phyloP scores from a whole-genome alignment of 257 asterid species.

The Mentha longifolia region DNA sequence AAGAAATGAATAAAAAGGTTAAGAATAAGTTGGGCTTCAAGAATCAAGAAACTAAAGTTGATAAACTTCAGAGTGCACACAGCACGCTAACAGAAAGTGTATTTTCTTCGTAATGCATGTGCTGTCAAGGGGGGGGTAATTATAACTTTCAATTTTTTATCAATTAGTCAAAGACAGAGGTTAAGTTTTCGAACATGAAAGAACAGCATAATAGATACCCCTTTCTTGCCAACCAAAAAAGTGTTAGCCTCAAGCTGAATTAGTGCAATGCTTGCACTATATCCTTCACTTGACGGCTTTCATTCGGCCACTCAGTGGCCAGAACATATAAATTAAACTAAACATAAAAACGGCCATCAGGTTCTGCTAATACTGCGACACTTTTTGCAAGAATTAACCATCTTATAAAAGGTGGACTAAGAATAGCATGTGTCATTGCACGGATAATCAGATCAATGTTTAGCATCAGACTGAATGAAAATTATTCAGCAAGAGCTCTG shows the following conservation, averaged over 20 bases:
- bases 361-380: background rate
- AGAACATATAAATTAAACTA: background rate
- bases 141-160: slow-evolving; percentile 14
- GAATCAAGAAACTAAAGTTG: slow-evolving; percentile 9
- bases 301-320: background rate
- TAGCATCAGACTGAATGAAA: background rate
- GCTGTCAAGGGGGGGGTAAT: background rate
- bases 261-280: background rate
- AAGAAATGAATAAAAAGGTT: slow-evolving; percentile 17
- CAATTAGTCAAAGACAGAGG: slow-evolving; percentile 15
- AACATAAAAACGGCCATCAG: background rate
- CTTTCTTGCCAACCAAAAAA: background rate
- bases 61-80: slow-evolving; percentile 17
- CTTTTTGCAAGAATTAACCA: background rate
- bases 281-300: background rate
- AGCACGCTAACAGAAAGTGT: background rate
- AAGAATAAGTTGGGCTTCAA: background rate
- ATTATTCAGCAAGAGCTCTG: background rate
- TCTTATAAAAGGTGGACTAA: background rate
- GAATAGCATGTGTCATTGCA: slow-evolving; percentile 12
- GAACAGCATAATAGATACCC: background rate
- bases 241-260: background rate
- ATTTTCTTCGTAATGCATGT: background rate
- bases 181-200: background rate
- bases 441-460: slow-evolving; percentile 14